Base-by-base conservation (phyloP, 2,329 filamentous ascomycete genomes). In the Colletotrichum tofieldiae region DNA sequence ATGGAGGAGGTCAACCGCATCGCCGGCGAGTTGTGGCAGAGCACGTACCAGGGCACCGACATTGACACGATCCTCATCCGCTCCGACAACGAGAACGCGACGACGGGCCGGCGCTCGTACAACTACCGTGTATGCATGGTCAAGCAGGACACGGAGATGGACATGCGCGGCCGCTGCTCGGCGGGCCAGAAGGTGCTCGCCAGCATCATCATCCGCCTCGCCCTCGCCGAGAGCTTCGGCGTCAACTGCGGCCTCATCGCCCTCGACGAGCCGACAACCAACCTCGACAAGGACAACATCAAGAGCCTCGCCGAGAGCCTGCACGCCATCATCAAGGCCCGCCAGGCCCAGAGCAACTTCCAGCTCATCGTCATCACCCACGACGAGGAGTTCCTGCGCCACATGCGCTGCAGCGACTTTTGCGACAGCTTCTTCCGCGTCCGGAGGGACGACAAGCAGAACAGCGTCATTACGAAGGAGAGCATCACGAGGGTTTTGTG, bases 61-160 rank as follows among this genome's bases (percentile, higher is more conserved):
- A 95, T 99, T 67, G 96, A 99, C 84, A 96, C 94, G 1, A 98
- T 99, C 79, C 89, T 97, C 78, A 98, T 99, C 83, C 93, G 93
- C 51, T 98, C 95, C 23, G 96, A 98, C 82, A 93, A 92, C 77
- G 96, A 98, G 80, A 71, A 66, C 37, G 90, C 89, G 58, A 87
- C 87, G 51, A 82, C 90, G 68, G 92, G 90, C 64, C 95, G 94
- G 78, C 92, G 94, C 77, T 93, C 88, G 74, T 98, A 98, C 88
- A 98, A 99, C 84, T 99, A 99, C 86, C 94, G 96, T 58, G 93
- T 99, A 7, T 95, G 94, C 82, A 99, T 99, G 96, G 91, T 98
- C 77, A 99, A 99, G 85, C 93, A 96, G 80, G 95, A 97, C 78
- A 94, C 93, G 0, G 96, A 99, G 82, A 98, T 99, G 95, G 96